A percentile compares a stretch with the other conserved stretches of the same genome.
phyloP scores from a whole-genome alignment of 148 eudicot genomes.

The Suaeda aralocaspica region DNA sequence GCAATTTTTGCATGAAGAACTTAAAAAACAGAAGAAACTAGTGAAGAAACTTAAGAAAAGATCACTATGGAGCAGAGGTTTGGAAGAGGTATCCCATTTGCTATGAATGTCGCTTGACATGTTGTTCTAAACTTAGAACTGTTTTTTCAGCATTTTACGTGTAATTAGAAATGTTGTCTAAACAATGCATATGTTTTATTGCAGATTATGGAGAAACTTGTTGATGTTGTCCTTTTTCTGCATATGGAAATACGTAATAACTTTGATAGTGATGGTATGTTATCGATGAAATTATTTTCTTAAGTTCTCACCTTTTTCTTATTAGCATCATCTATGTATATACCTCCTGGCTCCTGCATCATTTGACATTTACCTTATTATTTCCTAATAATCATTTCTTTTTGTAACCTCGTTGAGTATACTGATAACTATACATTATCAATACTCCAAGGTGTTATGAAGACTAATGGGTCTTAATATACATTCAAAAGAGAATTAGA shows the following conservation, averaged over 20 bases:
- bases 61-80: conserved; percentile 47
- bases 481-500: too few species aligned
- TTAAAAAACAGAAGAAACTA: conserved; percentile 39
- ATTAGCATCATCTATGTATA: neutral
- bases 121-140: neutral
- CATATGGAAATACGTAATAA: conserved; percentile 27
- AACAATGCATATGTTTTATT: conserved; percentile 1
- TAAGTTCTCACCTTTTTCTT: conserved; percentile 1
- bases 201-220: conserved; percentile 47
- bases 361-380: neutral
- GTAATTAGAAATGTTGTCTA: neutral
- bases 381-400: neutral
- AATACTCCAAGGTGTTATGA: neutral
- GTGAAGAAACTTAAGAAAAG: conserved; percentile 40
- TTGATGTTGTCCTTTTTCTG: conserved; percentile 39
- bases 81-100: conserved; percentile 37
- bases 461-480: neutral
- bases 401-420: neutral
- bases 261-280: conserved; percentile 34
- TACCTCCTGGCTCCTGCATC: neutral
- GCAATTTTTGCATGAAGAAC: conserved; percentile 30
- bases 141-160: neutral
- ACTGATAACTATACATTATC: neutral
- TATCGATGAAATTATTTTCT: neutral
- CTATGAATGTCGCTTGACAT: neutral